These are phyloP conservation scores for Diaporthe nobilis DNA, from an alignment of 2,329 filamentous ascomycete species.

Conservation along the genomic window DNA sequence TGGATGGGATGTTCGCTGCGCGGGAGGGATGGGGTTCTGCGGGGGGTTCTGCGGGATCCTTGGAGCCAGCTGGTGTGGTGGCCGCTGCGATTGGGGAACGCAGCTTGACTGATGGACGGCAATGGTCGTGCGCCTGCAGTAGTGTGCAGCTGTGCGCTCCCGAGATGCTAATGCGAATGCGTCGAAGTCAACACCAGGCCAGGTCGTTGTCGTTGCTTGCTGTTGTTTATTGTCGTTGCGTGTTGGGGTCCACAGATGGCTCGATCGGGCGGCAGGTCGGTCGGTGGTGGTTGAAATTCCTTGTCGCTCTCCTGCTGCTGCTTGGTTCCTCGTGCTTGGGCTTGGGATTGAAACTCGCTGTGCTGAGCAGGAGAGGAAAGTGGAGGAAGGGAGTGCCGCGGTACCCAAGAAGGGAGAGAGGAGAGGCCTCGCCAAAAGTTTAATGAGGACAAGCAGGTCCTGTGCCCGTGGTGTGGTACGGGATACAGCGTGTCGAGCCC, in stretches of 20 bases:
- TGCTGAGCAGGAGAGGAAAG: slow-evolving; percentile 21
- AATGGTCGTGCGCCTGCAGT: slow-evolving; percentile 35
- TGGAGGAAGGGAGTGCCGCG: slow-evolving; percentile 19
- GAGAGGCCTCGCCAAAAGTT: slow-evolving; percentile 26
- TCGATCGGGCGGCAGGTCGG: neutral
- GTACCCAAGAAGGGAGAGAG: slow-evolving; percentile 15
- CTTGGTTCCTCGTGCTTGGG: neutral
- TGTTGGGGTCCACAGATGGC: slow-evolving; percentile 7
- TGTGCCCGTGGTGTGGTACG: slow-evolving; percentile 10
- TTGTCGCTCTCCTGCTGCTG: neutral
- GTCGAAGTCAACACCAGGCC: neutral
- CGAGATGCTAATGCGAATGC: slow-evolving; percentile 16
- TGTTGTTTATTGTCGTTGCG: neutral
- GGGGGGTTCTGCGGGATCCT: slow-evolving; percentile 12
- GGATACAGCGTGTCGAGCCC: slow-evolving; percentile 14
- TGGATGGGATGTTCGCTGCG: slow-evolving; percentile 30
- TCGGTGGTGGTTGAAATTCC: neutral
- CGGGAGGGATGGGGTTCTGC: slow-evolving; percentile 10
- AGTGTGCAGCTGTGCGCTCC: slow-evolving; percentile 25
- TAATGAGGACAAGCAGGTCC: slow-evolving; percentile 27
- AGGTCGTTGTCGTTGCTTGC: neutral
- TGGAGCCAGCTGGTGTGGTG: neutral
- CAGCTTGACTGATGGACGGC: slow-evolving; percentile 16
- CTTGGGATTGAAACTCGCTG: neutral
- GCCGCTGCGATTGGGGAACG: neutral